These are phyloP conservation scores for Backusella morwellensis DNA, from an alignment of 192 early-diverging fungal species.

Conservation along the genomic window DNA sequence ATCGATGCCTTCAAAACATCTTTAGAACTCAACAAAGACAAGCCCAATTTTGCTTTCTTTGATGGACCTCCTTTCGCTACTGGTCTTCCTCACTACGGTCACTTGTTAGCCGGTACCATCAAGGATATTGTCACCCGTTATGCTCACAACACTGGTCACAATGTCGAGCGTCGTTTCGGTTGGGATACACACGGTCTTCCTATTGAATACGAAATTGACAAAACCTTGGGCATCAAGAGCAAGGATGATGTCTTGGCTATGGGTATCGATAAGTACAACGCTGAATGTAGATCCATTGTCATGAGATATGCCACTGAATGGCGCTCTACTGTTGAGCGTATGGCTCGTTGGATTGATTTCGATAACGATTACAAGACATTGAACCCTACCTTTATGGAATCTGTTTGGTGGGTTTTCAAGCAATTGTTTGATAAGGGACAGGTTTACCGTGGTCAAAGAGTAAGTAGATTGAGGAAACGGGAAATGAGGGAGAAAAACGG, in stretches of 20 bases:
- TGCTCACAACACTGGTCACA: slow-evolving; percentile 92
- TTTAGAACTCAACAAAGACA: slow-evolving; percentile 86
- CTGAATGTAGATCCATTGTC: slow-evolving; percentile 94
- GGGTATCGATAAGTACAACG: slow-evolving; percentile 98
- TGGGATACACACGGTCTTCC: slow-evolving; percentile 93
- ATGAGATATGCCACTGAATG: slow-evolving; percentile 94
- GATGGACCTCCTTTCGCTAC: slow-evolving; percentile 99
- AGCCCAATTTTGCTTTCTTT: slow-evolving; percentile 89
- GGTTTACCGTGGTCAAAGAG: slow-evolving; percentile 88
- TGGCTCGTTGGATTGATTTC: slow-evolving; percentile 99
- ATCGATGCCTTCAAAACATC: slow-evolving; percentile 96
- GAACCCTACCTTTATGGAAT: slow-evolving; percentile 96
- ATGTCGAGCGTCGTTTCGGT: slow-evolving; percentile 96
- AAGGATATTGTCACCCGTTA: slow-evolving; percentile 99
- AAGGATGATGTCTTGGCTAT: slow-evolving; percentile 87
- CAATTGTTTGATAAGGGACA: slow-evolving; percentile 92
- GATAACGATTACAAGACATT: slow-evolving; percentile 99
- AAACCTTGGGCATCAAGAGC: slow-evolving; percentile 82
- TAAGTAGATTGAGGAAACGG: not conserved
- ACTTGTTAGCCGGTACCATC: slow-evolving; percentile 97
- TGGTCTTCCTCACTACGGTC: slow-evolving; percentile 97
- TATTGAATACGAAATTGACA: slow-evolving; percentile 97
- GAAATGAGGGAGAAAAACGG: not conserved
- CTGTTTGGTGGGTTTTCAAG: slow-evolving; percentile 99
- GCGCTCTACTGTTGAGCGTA: slow-evolving; percentile 90